phyloP scores from a whole-genome alignment of 2,329 filamentous ascomycete species.

The Alternaria arbusti region DNA sequence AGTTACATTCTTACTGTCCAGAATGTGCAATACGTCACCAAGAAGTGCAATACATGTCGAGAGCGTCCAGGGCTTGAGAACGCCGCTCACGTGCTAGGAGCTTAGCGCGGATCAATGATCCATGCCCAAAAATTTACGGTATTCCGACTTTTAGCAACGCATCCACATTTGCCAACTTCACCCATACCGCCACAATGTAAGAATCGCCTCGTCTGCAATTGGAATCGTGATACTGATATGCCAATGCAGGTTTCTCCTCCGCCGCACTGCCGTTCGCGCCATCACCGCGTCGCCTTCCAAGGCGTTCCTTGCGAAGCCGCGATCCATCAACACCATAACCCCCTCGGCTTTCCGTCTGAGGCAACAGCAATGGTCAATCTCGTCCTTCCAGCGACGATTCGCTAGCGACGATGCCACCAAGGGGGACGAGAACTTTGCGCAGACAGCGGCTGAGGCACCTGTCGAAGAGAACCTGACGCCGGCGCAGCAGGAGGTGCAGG shows the following conservation, averaged over 20 bases:
- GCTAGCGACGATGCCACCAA: constrained; percentile 55
- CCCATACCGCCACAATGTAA: constrained; percentile 24
- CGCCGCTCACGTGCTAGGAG: constrained; percentile 3
- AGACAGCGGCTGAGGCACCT: constrained; percentile 45
- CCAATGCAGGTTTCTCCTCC: constrained; percentile 62
- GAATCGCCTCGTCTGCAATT: not conserved
- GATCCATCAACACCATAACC: constrained; percentile 44
- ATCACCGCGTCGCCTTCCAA: constrained; percentile 56
- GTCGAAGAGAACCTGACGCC: constrained; percentile 42
- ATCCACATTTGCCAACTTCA: constrained; percentile 1
- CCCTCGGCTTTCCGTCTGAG: constrained; percentile 37
- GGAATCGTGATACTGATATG: constrained; percentile 5
- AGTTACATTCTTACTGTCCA: not conserved
- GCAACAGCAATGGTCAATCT: constrained; percentile 50
- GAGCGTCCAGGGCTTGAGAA: not conserved
- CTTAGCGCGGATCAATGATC: constrained; percentile 7
- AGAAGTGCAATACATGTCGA: not conserved
- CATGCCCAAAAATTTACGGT: constrained; percentile 13
- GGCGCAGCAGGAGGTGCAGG: constrained; percentile 33
- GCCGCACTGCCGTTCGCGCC: constrained; percentile 63
- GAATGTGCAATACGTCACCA: not conserved
- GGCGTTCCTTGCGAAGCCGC: constrained; percentile 52
- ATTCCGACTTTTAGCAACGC: not conserved
- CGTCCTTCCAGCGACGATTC: constrained; percentile 56
- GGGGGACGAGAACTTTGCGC: constrained; percentile 46